Conservation (phyloP, 495 filamentous ascomycete genomes). For the Trichoderma orchidacearum region DNA sequence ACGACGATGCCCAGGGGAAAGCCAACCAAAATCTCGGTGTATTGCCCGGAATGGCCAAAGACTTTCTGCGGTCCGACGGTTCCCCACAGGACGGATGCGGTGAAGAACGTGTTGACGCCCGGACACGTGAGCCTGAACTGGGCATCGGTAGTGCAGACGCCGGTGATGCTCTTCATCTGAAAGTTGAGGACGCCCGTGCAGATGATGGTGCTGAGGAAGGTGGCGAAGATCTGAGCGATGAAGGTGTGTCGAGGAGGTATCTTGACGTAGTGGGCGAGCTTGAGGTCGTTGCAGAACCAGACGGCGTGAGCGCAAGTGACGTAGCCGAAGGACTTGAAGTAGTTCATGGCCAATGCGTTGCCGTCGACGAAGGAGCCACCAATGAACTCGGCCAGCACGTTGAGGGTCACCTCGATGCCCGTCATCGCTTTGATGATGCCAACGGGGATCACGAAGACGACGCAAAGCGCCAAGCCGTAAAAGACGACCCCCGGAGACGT, state of each 20-base stretch:
- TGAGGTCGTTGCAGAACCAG: slow-evolving; percentile 23
- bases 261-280: slow-evolving; percentile 27
- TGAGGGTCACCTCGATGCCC: slow-evolving; percentile 21
- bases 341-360: slow-evolving; percentile 26
- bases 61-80: slow-evolving; percentile 25
- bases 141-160: slow-evolving; percentile 21
- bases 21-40: slow-evolving; percentile 17
- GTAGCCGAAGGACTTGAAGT: slow-evolving; percentile 25
- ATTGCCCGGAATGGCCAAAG: slow-evolving; percentile 21
- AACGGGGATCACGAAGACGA: slow-evolving; percentile 22
- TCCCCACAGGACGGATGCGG: slow-evolving; percentile 24
- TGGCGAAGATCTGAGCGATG: slow-evolving; percentile 19
- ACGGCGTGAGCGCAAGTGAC: slow-evolving; percentile 20
- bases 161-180: slow-evolving; percentile 21
- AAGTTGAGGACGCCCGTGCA: slow-evolving; percentile 22
- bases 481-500: slow-evolving; percentile 22
- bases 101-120: slow-evolving; percentile 24
- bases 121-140: slow-evolving; percentile 23
- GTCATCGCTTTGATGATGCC: slow-evolving; percentile 26
- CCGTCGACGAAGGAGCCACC: slow-evolving; percentile 18
- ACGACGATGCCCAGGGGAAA: slow-evolving; percentile 21
- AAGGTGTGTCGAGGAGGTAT: slow-evolving; percentile 26
- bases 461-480: slow-evolving; percentile 21
- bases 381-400: slow-evolving; percentile 26
- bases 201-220: slow-evolving; percentile 18